These are phyloP conservation scores for Populus ilicifolia DNA, from an alignment of 345 rosid species.

Conservation along the genomic window DNA sequence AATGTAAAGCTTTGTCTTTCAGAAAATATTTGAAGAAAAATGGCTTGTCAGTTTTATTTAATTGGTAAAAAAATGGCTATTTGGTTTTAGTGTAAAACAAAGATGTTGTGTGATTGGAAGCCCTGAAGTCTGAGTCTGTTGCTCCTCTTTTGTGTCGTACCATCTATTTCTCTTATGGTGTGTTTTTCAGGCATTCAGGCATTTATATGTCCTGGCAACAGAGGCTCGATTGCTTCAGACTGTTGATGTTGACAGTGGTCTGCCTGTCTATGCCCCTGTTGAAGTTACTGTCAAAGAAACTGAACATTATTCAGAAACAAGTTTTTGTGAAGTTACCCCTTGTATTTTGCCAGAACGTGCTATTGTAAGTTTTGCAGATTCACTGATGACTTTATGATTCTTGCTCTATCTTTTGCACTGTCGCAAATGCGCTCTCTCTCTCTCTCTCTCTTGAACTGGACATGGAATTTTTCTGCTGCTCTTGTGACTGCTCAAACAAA, in stretches of 20 bases:
- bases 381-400: background rate
- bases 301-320: slow-evolving; percentile 82
- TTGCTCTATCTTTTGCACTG: background rate
- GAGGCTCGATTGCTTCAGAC: slow-evolving; percentile 98
- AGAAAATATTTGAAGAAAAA: background rate
- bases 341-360: slow-evolving; percentile 95
- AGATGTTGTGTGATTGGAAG: background rate
- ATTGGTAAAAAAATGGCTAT: background rate
- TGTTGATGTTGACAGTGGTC: slow-evolving; percentile 91
- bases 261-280: slow-evolving; percentile 88
- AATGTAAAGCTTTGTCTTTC: background rate
- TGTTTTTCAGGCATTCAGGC: slow-evolving; percentile 83
- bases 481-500: too few species aligned
- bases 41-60: background rate
- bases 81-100: background rate
- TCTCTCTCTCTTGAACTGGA: background rate
- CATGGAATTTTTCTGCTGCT: too few species aligned
- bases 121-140: background rate
- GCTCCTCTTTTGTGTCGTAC: background rate
- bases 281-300: slow-evolving; percentile 80
- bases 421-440: background rate
- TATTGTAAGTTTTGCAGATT: slow-evolving; percentile 53
- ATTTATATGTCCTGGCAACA: slow-evolving; percentile 87
- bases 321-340: slow-evolving; percentile 81
- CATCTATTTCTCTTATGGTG: slow-evolving; percentile 2